Evolutionary conservation across 2,329 filamentous ascomycete species (phyloP).

Genomic region (Arthrobotrys conoides): DNA sequence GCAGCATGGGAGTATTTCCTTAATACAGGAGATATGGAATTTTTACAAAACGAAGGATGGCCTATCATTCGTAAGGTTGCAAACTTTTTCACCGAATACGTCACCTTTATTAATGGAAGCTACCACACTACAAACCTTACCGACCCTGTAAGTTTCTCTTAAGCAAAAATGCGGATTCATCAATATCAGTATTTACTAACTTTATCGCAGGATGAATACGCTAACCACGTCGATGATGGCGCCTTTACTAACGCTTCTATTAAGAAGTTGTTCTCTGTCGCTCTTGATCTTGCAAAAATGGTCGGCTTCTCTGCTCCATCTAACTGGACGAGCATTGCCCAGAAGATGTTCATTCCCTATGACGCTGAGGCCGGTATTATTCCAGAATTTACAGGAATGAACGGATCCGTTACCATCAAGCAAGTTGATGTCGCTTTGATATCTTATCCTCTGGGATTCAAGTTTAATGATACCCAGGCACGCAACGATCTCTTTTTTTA

Average conservation of each 20-base stretch:
- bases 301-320: constrained; percentile 73
- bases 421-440: constrained; percentile 79
- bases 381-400: constrained; percentile 77
- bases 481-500: constrained; percentile 77
- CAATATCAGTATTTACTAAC: constrained; percentile 14
- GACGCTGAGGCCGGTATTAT: constrained; percentile 74
- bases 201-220: constrained; percentile 74
- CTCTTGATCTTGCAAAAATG: constrained; percentile 73
- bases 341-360: constrained; percentile 73
- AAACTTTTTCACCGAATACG: constrained; percentile 65
- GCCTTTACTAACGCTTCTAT: constrained; percentile 74
- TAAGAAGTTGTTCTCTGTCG: constrained; percentile 69
- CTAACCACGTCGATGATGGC: constrained; percentile 77
- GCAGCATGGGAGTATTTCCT: constrained; percentile 75
- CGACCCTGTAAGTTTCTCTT: constrained; percentile 73
- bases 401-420: constrained; percentile 77
- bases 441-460: constrained; percentile 76
- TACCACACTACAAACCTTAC: constrained; percentile 80
- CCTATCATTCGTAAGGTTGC: constrained; percentile 63
- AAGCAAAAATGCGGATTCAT: background rate
- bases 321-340: constrained; percentile 73
- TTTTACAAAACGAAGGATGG: constrained; percentile 70
- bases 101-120: constrained; percentile 68
- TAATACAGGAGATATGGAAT: constrained; percentile 73
- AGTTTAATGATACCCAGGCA: constrained; percentile 72